Base-by-base conservation (phyloP, 768 basidiomycete species). In the Suillus luteus region DNA sequence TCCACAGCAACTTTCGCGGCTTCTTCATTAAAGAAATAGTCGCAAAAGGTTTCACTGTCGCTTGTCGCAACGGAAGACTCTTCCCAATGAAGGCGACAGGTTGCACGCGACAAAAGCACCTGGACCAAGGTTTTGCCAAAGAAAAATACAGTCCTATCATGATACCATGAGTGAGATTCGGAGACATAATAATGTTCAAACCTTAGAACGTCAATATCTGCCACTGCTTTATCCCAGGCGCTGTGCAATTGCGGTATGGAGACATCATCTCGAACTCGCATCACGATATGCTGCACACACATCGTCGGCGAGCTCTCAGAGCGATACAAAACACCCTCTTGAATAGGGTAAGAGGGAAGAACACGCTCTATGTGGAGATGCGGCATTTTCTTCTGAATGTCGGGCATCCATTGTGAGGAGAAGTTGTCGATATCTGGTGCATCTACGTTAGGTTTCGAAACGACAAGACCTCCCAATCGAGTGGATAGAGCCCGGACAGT, bases 271-370 rank as follows among this genome's bases (percentile, higher is more conserved):
- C 72, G 68, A 57, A 77, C 68, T 15, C 67, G 65, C 62, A 82
- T 62, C 3, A 82, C 63, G 44, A 82, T 70, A 65, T 82, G 82
- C 59, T 83, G 82, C 12, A 83, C 79, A 66, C 81, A 83, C 60
- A 81, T 73, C 1, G 74, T 72, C 46, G 74, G 71, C 31, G 71
- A 64, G n/a, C 75, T 73, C 38, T 73, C 74, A 5, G 81, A 80
- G 41, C 79, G 75, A 57, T 78, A 77, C 58, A 83, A 68, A 19
- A 83, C 78, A 24, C 82, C 82, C 69, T 82, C 81, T 63, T 83
- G 82, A 15, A 83, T 73, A 22, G 81, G 73, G 60, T 82, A 81
- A 35, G 82, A 73, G 22, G 83, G 82, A 27, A 81, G 79, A 61
- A 76, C 65, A 14, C 55, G 61, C 41, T 52, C 65, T 10, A 74